Base-by-base conservation (phyloP, 495 filamentous ascomycete species). In the Aspergillus steynii region DNA sequence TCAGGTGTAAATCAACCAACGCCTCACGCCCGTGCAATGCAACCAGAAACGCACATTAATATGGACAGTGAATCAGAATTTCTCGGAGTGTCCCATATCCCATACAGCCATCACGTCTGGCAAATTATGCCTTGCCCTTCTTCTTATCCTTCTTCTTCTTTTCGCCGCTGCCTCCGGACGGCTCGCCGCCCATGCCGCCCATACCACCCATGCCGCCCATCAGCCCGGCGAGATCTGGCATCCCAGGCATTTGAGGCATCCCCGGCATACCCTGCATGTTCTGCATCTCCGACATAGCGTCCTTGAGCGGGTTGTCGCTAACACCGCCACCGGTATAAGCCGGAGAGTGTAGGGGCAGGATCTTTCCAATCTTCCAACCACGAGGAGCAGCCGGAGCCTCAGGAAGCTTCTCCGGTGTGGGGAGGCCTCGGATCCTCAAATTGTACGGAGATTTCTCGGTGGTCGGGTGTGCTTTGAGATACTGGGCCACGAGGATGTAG, bases 281-380 rank as follows among this genome's bases (percentile, higher is more conserved):
- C 68, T 85, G 82, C 92, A 97, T 96, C 79, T 96, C 92, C 49
- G 84, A 86, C 94, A 99, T 97, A 80, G 97, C 96, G 61, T 99
- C 93, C 81, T 95, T 93, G 65, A 99, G 86, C 29, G 96, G 90
- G 66, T 99, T 96, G 71, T 99, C 95, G 62, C 89, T 96, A 7
- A 99, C 92, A 27, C 95, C 95, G 27, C 96, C 94, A 2, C 95
- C 95, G 54, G 88, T 96, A 74, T 98, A 82, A 12, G 92, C 95
- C 0, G 94, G 86, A 27, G 86, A 90, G 65, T 97, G 92, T 63
- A 94, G 84, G 29, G 95, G 95, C 58, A 99, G 64, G 56, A 98
- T 83, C 26, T 77, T 83, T 32, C 86, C 86, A 68, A 99, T 88
- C 79, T 96, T 97, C 92, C 93, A 98, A 9, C 94, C 95, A 51